These are phyloP conservation scores for Cladophialophora yegresii DNA, from an alignment of 2,329 filamentous ascomycete genomes.

Conservation along the genomic window DNA sequence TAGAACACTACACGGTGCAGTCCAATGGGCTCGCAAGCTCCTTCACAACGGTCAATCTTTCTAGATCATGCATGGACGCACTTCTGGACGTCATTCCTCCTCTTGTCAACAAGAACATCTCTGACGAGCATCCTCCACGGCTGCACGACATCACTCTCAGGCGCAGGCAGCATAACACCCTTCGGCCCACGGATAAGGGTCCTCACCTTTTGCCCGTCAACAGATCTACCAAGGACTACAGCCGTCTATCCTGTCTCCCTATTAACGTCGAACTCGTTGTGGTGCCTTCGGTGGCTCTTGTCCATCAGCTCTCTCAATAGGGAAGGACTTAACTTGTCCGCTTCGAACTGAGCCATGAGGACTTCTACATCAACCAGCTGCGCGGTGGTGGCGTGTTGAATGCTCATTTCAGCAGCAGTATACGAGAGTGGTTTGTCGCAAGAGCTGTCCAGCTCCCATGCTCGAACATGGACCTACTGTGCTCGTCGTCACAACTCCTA, in stretches of 20 bases:
- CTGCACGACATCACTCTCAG: constrained; percentile 44
- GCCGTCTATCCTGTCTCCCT: constrained; percentile 26
- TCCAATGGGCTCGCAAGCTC: constrained; percentile 31
- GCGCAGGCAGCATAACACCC: constrained; percentile 41
- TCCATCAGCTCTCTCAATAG: constrained; percentile 43
- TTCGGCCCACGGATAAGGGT: constrained; percentile 35
- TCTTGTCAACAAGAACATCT: constrained; percentile 39
- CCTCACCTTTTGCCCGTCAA: constrained; percentile 30
- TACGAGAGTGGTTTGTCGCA: constrained; percentile 39
- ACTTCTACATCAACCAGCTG: constrained; percentile 46
- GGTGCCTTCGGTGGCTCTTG: constrained; percentile 37
- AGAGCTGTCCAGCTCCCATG: constrained; percentile 44
- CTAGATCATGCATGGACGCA: constrained; percentile 40
- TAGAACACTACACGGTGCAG: constrained; percentile 20
- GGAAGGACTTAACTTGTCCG: constrained; percentile 42
- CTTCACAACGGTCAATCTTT: constrained; percentile 37
- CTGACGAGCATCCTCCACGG: constrained; percentile 43
- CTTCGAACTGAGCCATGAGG: constrained; percentile 41
- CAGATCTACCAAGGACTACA: constrained; percentile 35
- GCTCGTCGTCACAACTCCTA: constrained; percentile 40
- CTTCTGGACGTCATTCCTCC: constrained; percentile 40
- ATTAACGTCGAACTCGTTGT: constrained; percentile 21
- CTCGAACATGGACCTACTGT: constrained; percentile 40
- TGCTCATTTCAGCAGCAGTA: constrained; percentile 47
- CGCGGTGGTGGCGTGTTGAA: constrained; percentile 42